Evolutionary conservation across 306 rosid species (phyloP), one percentile per base, ranked within the genome.

Genomic region (Casuarina glauca): DNA sequence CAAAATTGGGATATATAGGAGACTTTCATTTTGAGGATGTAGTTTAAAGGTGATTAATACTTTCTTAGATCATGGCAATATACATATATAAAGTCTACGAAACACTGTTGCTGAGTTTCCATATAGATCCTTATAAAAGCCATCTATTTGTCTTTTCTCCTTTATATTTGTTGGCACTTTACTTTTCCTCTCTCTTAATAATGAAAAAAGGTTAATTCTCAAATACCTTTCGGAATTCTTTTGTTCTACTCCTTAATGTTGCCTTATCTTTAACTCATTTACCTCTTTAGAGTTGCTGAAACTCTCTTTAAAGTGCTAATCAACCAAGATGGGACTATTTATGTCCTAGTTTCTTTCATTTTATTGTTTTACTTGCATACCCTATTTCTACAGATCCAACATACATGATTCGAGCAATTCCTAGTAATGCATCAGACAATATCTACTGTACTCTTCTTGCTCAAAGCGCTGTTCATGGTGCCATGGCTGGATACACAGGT

Each of bases 381-480:
- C 45, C 49, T 84, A 73, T 64, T 76, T 78, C n/a, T 73, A 70
- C 83, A 95, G 98, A 95, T 88, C 98, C 98, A 43, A 95, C 98
- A 17, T 94, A 92, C 79, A 94, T 94, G 98, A 90, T 94, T 87
- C 92, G 97, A 81, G 98, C 98, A 48, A 84, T 95, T 82, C 98
- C 98, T 63, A 95, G 98, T 85, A 95, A 88, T 85, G 97, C 98
- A 72, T 91, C 96, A 1, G 98, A 95, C 90, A 95, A 90, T 80
- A 76, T 95, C 76, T 92, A 91, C 88, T 91, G 98, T 85, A 95
- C 97, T 20, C 98, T 95, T 82, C 97, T 95, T 82, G 98, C 97
- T 74, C 98, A 95, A 12, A 76, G 98, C 75, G 97, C 92, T 83
- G 92, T 95, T 68, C 98, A 92, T 76, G 98, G 97, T 72, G 97